Percentiles rank a stretch among this genome's conserved stretches.
These are phyloP conservation scores for Dactylonectria estremocensis DNA, from an alignment of 2,329 filamentous ascomycete species.

Conservation along the genomic window DNA sequence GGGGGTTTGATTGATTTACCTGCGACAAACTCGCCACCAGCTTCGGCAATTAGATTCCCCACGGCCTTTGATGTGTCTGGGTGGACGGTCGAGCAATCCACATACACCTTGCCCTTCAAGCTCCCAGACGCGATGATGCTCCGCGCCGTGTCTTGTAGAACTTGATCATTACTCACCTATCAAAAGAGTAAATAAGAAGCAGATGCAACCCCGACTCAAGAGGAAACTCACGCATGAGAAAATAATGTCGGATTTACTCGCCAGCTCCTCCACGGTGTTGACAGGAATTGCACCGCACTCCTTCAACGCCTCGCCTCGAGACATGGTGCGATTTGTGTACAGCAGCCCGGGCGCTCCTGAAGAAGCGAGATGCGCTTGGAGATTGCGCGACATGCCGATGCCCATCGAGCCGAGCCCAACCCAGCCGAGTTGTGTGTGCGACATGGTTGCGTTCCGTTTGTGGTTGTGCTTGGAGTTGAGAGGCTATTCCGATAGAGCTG, in stretches of 20 bases:
- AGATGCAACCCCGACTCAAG: not conserved
- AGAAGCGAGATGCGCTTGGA: constrained; percentile 56
- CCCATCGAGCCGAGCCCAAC: constrained; percentile 62
- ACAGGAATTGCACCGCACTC: constrained; percentile 53
- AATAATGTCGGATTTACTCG: constrained; percentile 56
- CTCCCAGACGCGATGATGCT: constrained; percentile 18
- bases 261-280: constrained; percentile 53
- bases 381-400: constrained; percentile 59
- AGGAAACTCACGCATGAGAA: constrained; percentile 56
- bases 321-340: constrained; percentile 58
- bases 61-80: constrained; percentile 51
- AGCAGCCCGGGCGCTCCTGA: constrained; percentile 52
- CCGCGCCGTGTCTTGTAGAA: constrained; percentile 6
- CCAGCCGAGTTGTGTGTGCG: constrained; percentile 22
- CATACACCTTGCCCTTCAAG: constrained; percentile 37
- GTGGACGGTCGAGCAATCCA: constrained; percentile 49
- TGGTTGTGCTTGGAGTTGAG: not conserved
- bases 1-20: not conserved
- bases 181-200: not conserved
- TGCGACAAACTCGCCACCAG: constrained; percentile 29
- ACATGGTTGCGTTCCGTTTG: constrained; percentile 2
- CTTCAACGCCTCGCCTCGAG: constrained; percentile 54
- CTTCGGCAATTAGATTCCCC: constrained; percentile 35
- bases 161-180: constrained; percentile 23
- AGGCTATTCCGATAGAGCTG: not conserved